Conservation (phyloP, 306 rosid genomes). For the Vicia faba region DNA sequence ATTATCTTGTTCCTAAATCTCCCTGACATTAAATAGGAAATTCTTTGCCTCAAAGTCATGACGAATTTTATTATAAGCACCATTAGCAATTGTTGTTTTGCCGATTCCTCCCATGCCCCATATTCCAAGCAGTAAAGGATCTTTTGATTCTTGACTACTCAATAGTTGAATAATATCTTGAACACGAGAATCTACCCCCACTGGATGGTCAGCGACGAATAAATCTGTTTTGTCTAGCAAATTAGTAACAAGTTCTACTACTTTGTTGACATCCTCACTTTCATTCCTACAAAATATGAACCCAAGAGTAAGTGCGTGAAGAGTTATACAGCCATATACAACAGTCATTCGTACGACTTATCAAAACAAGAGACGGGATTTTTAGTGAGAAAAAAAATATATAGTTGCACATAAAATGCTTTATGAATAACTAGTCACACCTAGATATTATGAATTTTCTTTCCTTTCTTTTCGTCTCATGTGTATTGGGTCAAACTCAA, state of each 20-base stretch:
- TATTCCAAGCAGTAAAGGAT: constrained; percentile 22
- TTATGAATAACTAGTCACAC: background rate
- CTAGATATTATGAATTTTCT: background rate
- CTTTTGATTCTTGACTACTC: background rate
- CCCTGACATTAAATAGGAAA: constrained; percentile 15
- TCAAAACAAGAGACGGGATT: background rate
- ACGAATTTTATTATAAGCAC: background rate
- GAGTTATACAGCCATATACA: background rate
- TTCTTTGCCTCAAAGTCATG: background rate
- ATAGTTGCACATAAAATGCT: background rate
- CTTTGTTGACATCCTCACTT: background rate
- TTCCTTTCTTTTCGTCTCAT: background rate
- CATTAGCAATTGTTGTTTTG: constrained; percentile 7
- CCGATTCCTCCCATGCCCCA: constrained; percentile 30
- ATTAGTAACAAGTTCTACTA: constrained; percentile 6
- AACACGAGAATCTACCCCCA: constrained; percentile 14
- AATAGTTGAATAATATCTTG: background rate
- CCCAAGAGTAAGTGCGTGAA: background rate
- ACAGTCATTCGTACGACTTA: too few relatives aligned
- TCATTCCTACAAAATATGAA: constrained; percentile 12
- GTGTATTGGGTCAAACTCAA: too few relatives aligned
- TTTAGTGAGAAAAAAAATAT: background rate
- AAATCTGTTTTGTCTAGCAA: background rate
- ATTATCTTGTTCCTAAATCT: background rate
- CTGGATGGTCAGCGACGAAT: background rate